A percentile compares a stretch with the other conserved stretches of the same genome.
phyloP scores from a whole-genome alignment of 768 basidiomycete species.

The Pluteus cervinus region DNA sequence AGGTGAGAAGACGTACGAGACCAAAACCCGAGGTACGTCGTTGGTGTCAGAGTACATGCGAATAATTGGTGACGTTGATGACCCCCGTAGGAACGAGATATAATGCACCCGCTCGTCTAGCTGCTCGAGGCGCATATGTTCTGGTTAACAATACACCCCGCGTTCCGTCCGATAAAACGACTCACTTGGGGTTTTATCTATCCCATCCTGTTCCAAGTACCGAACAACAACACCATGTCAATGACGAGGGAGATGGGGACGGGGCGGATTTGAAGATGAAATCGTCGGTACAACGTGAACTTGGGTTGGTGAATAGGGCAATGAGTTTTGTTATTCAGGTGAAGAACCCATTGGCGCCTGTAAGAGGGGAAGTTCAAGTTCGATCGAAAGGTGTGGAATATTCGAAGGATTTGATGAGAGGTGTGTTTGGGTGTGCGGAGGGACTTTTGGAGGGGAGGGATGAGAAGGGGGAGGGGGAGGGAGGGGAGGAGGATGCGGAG shows the following conservation, averaged over 20 bases:
- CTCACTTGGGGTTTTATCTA: constrained; percentile 54
- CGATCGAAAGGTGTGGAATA: constrained; percentile 34
- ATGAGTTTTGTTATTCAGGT: constrained; percentile 56
- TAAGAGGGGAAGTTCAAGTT: constrained; percentile 23
- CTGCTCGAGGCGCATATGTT: constrained; percentile 53
- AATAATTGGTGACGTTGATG: neutral
- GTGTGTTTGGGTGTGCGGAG: constrained; percentile 52
- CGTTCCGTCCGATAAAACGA: constrained; percentile 39
- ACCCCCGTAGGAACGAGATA: constrained; percentile 39
- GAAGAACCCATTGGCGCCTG: constrained; percentile 51
- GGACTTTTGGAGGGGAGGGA: constrained; percentile 23
- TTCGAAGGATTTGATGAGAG: constrained; percentile 38
- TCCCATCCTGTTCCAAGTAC: constrained; percentile 46
- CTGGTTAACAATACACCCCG: constrained; percentile 44
- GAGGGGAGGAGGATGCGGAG: too few species aligned
- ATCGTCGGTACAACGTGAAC: constrained; percentile 49
- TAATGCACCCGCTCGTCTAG: constrained; percentile 44
- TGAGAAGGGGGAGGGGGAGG: constrained; percentile 20
- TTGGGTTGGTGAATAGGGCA: constrained; percentile 47
- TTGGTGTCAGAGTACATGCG: neutral
- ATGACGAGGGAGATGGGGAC: constrained; percentile 38
- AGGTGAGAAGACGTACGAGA: constrained; percentile 49
- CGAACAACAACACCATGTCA: too few species aligned
- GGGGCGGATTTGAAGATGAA: too few species aligned
- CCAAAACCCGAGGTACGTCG: constrained; percentile 49